These are phyloP conservation scores for Colletotrichum sp. DNA, from an alignment of 2,329 filamentous ascomycete species.

Conservation along the genomic window DNA sequence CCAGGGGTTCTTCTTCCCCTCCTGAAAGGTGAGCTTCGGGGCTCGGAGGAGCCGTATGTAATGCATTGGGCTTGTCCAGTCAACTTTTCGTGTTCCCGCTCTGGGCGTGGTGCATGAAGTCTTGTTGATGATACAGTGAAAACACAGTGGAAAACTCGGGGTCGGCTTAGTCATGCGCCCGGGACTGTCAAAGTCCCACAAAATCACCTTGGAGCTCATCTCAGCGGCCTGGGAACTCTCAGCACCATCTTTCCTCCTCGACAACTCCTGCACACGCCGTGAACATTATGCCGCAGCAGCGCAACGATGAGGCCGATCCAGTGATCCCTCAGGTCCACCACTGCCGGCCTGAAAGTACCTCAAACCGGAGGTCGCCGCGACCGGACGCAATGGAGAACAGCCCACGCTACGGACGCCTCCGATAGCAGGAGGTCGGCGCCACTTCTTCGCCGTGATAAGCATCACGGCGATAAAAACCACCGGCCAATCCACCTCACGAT, in stretches of 20 bases:
- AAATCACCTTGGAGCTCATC: not conserved
- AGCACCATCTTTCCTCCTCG: not conserved
- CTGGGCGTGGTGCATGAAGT: not conserved
- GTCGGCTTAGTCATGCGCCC: conserved; percentile 1
- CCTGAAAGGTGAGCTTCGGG: conserved; percentile 39
- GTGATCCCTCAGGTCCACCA: not conserved
- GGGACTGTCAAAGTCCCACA: not conserved
- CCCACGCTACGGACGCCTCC: conserved; percentile 18
- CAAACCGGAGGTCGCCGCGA: conserved; percentile 25
- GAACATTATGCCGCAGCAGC: not conserved
- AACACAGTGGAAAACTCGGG: not conserved
- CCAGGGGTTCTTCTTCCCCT: conserved; percentile 23
- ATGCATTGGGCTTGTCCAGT: conserved; percentile 49
- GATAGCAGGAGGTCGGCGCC: conserved; percentile 20
- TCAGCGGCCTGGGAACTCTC: not conserved
- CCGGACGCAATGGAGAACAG: not conserved
- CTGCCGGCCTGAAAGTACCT: not conserved
- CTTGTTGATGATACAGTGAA: not conserved
- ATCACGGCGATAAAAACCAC: conserved; percentile 11
- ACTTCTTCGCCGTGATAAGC: conserved; percentile 15
- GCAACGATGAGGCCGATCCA: not conserved
- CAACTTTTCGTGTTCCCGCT: not conserved
- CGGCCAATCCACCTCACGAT: not conserved
- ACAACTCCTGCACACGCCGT: not conserved
- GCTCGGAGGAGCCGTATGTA: conserved; percentile 61